phyloP scores from a whole-genome alignment of 179 eudicot species.

The Nepenthes alata region DNA sequence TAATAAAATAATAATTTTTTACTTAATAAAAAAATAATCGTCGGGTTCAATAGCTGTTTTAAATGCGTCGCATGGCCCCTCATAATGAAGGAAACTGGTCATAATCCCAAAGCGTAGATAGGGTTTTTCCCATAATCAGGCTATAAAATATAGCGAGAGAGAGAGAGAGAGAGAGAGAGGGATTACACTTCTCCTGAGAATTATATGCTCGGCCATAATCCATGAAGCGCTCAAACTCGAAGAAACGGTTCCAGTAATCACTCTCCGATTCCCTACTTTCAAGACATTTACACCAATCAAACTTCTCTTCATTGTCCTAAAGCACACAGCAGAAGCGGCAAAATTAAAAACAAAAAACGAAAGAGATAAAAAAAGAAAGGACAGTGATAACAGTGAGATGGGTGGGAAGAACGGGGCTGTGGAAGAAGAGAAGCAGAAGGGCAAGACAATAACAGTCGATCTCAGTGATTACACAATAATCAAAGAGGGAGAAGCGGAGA shows the following conservation, averaged over 20 bases:
- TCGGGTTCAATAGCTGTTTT: too few relatives aligned
- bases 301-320: neutral
- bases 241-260: neutral
- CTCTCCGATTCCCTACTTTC: neutral
- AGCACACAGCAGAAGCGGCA: neutral
- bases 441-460: constrained; percentile 28
- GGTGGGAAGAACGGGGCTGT: constrained; percentile 29
- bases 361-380: neutral
- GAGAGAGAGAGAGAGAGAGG: too few relatives aligned
- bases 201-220: too few relatives aligned
- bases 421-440: constrained; percentile 24
- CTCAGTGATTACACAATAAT: constrained; percentile 51
- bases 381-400: constrained; percentile 21
- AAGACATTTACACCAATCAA: neutral
- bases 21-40: too few relatives aligned
- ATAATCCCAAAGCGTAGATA: too few relatives aligned
- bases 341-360: neutral
- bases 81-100: too few relatives aligned
- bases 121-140: too few relatives aligned
- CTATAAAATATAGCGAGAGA: too few relatives aligned
- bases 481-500: constrained; percentile 98
- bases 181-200: too few relatives aligned
- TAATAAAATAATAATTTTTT: too few relatives aligned
- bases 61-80: too few relatives aligned
- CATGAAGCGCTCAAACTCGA: too few relatives aligned